Base-by-base conservation (phyloP, 768 basidiomycete species). In the Crepidotus variabilis region DNA sequence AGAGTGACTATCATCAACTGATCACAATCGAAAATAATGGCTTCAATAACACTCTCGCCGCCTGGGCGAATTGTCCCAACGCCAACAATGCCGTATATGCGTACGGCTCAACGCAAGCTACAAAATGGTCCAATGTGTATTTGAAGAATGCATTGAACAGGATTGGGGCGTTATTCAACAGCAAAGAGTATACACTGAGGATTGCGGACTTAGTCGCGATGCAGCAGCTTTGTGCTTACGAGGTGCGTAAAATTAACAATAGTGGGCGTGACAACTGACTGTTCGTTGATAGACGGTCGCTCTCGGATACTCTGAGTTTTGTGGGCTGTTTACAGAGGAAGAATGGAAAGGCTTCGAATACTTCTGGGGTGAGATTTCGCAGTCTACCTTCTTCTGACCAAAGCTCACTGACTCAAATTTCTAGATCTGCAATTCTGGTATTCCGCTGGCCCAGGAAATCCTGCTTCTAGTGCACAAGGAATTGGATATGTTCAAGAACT, bases 291-390 rank as follows among this genome's bases (percentile, higher is more conserved):
- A 90, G 85, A 89, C 90, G 24, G 90, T 92, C 47, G 80, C 88
- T 0, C 81, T 92, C 5, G 89, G 88, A 0, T 90, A 84, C 63
- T 90, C 89, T 9, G 73, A 77, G 39, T 93, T 92, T 67, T 93
- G 90, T 59, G 81, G 78, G 45, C 69, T 92, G 13, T 93, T 93
- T 69, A 89, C 88, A 0, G 79, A 88, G 63, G 83, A 86, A 32
- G 91, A 92, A 65, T 93, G 90, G 90, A 78, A 85, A 62, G 85
- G 85, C 0, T 92, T 83, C 64, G 83, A 87, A 61, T 92, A 93
- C 56, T 74, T 80, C 14, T 63, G 63, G 53, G 72, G 74, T 73
- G 52, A 14, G 48, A 16, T 10, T 1, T 32, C 3, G 52, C 56
- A 39, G 13, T 22, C 28, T 48, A 23, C 48, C 35, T 33, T 9